Evolutionary conservation across 2,329 filamentous ascomycete species (phyloP), one percentile per base, ranked within the genome.

Genomic region (Eutypella sp.): DNA sequence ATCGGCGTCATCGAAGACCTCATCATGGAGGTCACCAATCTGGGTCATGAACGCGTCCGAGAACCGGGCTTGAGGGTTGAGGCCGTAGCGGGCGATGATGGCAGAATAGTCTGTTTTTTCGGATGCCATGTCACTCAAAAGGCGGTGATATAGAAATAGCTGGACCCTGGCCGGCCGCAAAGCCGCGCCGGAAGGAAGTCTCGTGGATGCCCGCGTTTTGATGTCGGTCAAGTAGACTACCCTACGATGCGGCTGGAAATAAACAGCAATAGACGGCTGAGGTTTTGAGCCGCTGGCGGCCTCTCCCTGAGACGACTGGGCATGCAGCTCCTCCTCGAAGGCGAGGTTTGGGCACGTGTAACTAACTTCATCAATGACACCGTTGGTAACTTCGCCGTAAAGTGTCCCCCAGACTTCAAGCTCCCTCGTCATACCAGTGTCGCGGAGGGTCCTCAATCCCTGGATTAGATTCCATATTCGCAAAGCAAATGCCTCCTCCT

Each of bases 391-490:
- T 56, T 95, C 80, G 1, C 85, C 89, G 47, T 93, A 83, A 2
- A 96, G 65, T 11, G 86, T 69, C 0, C 92, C 93, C 89, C 92
- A 96, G 3, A 97, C 76, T 57, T 90, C 85, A 22, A 92, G 64
- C 65, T 92, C 87, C 16, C 88, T 74, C 2, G 88, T 90, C 47
- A 85, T 70, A 3, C 88, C 87, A 2, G 75, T 83, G 11, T 86
- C 79, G 5, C 84, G 75, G 44, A 92, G 68, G 1, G 83, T 89
- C 16, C 87, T 79, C 41, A 97, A 61, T 0, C 91, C 90, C 59
- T 95, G 88, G 27, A 96, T 85, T 9, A 93, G 75, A 63, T 97
- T 97, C 90, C 91, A 97, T 40, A 97, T 75, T 48, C 82, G 76
- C 47, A 97, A 65, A 0, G 87, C 93, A 66, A 92, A 90, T 0